Conservation (phyloP, 1,284 basidiomycete species). For the Amylostereum areolatum region DNA sequence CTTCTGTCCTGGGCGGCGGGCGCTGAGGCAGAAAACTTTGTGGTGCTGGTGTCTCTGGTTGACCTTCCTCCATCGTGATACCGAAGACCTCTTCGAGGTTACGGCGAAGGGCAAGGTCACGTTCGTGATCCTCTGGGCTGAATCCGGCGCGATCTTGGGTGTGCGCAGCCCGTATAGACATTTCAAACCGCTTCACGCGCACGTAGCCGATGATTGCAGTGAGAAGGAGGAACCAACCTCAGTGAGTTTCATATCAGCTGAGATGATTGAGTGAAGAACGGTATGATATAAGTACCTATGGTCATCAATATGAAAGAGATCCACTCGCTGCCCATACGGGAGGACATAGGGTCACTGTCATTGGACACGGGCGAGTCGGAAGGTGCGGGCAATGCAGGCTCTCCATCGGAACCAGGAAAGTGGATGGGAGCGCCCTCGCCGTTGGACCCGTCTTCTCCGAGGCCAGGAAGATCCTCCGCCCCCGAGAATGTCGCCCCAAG, state of each 20-base stretch:
- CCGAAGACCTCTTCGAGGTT: conserved; percentile 45
- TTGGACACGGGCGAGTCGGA: no score
- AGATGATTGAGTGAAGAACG: background rate
- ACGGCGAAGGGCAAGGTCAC: conserved; percentile 39
- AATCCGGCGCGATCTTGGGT: conserved; percentile 20
- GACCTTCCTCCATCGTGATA: conserved; percentile 19
- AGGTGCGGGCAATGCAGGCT: no score
- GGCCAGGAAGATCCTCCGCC: background rate
- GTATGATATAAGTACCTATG: conserved; percentile 43
- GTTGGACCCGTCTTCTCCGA: conserved; percentile 16
- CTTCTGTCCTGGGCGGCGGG: conserved; percentile 9
- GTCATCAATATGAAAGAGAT: conserved; percentile 89
- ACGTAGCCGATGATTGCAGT: conserved; percentile 78
- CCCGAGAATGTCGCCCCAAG: conserved; percentile 44
- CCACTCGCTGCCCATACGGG: conserved; percentile 44
- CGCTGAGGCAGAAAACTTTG: conserved; percentile 9
- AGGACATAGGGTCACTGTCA: background rate
- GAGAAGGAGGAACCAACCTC: conserved; percentile 86
- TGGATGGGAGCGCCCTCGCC: conserved; percentile 14
- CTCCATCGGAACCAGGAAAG: background rate
- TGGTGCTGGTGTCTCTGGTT: background rate
- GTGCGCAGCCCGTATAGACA: conserved; percentile 46
- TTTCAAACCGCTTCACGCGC: conserved; percentile 79
- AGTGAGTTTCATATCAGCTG: conserved; percentile 1
- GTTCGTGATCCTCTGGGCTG: conserved; percentile 38